These are phyloP conservation scores for Auricularia heimuer DNA, from an alignment of 768 basidiomycete species.

Conservation along the genomic window DNA sequence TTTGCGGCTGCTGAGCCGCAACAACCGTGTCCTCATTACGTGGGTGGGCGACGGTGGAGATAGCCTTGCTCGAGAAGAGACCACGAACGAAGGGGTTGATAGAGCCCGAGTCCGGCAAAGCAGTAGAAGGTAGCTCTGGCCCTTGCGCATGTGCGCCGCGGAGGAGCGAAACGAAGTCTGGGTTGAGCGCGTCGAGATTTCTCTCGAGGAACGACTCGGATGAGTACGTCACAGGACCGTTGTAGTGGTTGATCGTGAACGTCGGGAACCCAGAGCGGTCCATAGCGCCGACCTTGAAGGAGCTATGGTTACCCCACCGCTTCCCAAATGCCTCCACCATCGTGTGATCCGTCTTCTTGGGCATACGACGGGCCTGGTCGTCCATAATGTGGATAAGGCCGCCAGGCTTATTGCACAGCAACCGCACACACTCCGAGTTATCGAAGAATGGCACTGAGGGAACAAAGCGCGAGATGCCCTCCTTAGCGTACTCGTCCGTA, in stretches of 20 bases:
- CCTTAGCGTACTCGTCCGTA: constrained; percentile 71
- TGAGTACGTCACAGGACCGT: constrained; percentile 85
- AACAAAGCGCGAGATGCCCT: constrained; percentile 64
- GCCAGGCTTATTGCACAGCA: constrained; percentile 78
- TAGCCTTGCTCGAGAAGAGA: constrained; percentile 78
- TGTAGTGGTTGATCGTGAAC: constrained; percentile 88
- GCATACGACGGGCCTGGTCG: constrained; percentile 78
- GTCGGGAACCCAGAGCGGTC: constrained; percentile 74
- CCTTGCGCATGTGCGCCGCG: constrained; percentile 29
- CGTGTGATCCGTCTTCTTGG: constrained; percentile 85
- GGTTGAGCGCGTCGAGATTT: constrained; percentile 82
- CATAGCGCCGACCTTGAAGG: constrained; percentile 72
- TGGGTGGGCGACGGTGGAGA: constrained; percentile 88
- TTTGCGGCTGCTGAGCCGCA: constrained; percentile 83
- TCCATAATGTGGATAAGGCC: constrained; percentile 97
- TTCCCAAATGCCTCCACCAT: constrained; percentile 94
- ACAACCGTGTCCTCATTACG: constrained; percentile 93
- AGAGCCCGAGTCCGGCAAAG: constrained; percentile 44
- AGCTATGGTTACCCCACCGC: constrained; percentile 87
- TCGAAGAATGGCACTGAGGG: constrained; percentile 76
- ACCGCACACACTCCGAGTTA: constrained; percentile 79
- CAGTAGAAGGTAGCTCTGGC: constrained; percentile 15
- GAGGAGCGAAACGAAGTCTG: constrained; percentile 85
- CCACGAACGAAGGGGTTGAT: constrained; percentile 87
- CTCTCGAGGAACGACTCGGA: constrained; percentile 82